Conservation (phyloP, 345 rosid genomes). For the Cardiospermum halicacabum region DNA sequence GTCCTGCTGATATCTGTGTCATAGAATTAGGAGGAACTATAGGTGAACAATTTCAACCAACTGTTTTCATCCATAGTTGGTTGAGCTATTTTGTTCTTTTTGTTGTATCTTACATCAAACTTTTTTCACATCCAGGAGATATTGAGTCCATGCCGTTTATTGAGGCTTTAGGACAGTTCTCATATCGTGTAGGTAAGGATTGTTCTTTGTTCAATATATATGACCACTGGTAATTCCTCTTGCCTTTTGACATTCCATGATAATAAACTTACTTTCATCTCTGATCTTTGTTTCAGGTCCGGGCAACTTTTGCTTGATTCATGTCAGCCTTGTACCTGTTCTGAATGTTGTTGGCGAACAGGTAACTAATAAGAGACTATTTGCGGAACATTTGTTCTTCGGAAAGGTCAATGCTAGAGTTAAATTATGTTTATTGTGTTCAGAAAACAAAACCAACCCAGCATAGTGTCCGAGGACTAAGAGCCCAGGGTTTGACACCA, state of each 20-base stretch:
- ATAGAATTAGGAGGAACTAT: slow-evolving; percentile 98
- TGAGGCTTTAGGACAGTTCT: slow-evolving; percentile 95
- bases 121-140: slow-evolving; percentile 62
- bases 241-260: slow-evolving; percentile 5
- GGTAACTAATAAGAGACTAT: slow-evolving; percentile 31
- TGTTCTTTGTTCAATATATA: slow-evolving; percentile 6
- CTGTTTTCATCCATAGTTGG: background rate
- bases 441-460: slow-evolving; percentile 99
- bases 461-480: slow-evolving; percentile 80
- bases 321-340: slow-evolving; percentile 98
- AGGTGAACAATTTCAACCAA: slow-evolving; percentile 39
- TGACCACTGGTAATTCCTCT: background rate
- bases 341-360: slow-evolving; percentile 96
- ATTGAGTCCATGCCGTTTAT: slow-evolving; percentile 97
- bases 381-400: background rate
- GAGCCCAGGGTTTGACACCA: slow-evolving; percentile 89
- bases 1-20: slow-evolving; percentile 94
- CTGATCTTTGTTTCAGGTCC: slow-evolving; percentile 43
- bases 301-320: slow-evolving; percentile 91
- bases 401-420: background rate
- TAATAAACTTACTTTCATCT: background rate
- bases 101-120: slow-evolving; percentile 6
- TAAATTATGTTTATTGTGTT: background rate
- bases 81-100: slow-evolving; percentile 8
- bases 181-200: slow-evolving; percentile 79